These are phyloP conservation scores for Lodderomyces oxycetoniae DNA, from an alignment of 1,139 yeast species.

Conservation along the genomic window DNA sequence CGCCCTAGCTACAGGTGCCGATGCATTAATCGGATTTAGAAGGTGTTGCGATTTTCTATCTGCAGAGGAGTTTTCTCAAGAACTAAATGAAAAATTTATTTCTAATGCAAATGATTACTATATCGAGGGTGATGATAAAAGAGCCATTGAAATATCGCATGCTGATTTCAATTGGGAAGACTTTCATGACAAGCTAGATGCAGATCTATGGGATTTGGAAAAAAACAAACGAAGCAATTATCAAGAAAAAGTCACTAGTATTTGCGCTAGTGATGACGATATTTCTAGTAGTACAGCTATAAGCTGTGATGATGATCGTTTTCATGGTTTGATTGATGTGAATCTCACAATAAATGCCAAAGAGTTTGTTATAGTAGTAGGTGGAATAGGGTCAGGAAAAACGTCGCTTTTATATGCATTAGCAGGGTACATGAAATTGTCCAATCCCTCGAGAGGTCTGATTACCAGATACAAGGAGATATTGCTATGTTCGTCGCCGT, in stretches of 20 bases:
- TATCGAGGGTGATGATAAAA: slow-evolving; percentile 17
- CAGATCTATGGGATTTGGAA: slow-evolving; percentile 24
- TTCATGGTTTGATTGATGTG: slow-evolving; percentile 30
- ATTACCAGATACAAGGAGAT: slow-evolving; percentile 25
- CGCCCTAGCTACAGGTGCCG: slow-evolving; percentile 52
- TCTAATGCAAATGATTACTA: slow-evolving; percentile 15
- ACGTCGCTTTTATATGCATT: slow-evolving; percentile 35
- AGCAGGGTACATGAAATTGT: slow-evolving; percentile 34
- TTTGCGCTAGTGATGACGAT: not conserved
- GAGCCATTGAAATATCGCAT: slow-evolving; percentile 23
- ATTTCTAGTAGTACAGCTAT: not conserved
- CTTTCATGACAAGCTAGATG: slow-evolving; percentile 25
- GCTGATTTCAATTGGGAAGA: slow-evolving; percentile 37
- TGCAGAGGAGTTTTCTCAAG: slow-evolving; percentile 33
- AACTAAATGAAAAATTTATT: slow-evolving; percentile 18
- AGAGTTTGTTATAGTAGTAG: slow-evolving; percentile 38
- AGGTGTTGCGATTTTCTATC: slow-evolving; percentile 43
- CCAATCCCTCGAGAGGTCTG: slow-evolving; percentile 20
- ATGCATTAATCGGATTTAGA: slow-evolving; percentile 48
- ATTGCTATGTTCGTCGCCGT: slow-evolving; percentile 34
- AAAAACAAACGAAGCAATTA: slow-evolving; percentile 13
- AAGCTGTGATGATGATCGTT: slow-evolving; percentile 11
- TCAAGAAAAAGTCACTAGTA: not conserved
- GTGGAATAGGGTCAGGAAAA: slow-evolving; percentile 40
- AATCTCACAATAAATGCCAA: slow-evolving; percentile 25